phyloP scores from a whole-genome alignment of 805 yeast genomes.

The Starmerella scarabaei region DNA sequence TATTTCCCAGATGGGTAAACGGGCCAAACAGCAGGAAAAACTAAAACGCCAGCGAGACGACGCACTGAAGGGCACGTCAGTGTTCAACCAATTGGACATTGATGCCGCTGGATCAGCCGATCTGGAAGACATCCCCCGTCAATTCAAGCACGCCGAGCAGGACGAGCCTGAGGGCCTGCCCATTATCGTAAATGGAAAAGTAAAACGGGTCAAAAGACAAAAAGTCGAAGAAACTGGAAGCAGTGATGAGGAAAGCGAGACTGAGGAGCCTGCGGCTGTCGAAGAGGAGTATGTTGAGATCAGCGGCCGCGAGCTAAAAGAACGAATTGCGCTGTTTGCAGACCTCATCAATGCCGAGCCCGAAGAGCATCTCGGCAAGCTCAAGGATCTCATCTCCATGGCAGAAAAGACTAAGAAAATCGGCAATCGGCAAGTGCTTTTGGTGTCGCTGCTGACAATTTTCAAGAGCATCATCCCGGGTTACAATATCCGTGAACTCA shows the following conservation, averaged over 20 bases:
- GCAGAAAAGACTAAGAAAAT: conserved; percentile 30
- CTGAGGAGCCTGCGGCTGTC: conserved; percentile 19
- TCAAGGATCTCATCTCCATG: conserved; percentile 38
- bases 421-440: conserved; percentile 50
- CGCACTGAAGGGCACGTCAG: conserved; percentile 3
- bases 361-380: conserved; percentile 59
- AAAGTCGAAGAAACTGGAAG: conserved; percentile 21
- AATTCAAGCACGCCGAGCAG: conserved; percentile 25
- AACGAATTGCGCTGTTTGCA: conserved; percentile 71
- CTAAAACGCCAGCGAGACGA: conserved; percentile 14
- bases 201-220: conserved; percentile 44
- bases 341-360: conserved; percentile 73
- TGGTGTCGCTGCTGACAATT: conserved; percentile 69
- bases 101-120: conserved; percentile 30
- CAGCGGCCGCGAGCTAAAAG: conserved; percentile 50
- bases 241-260: conserved; percentile 21
- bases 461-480: conserved; percentile 81
- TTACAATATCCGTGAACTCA: conserved; percentile 68
- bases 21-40: conserved; percentile 5
- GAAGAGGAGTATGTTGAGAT: conserved; percentile 36
- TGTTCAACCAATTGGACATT: conserved; percentile 10
- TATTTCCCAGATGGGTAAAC: conserved; percentile 17
- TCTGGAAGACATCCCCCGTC: conserved; percentile 64
- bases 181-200: conserved; percentile 53
- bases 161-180: conserved; percentile 61